Percentiles rank a stretch among this genome's conserved stretches.
Evolutionary conservation across 1,284 basidiomycete genomes (phyloP).

Genomic region (Rhodotorula sp.): DNA sequence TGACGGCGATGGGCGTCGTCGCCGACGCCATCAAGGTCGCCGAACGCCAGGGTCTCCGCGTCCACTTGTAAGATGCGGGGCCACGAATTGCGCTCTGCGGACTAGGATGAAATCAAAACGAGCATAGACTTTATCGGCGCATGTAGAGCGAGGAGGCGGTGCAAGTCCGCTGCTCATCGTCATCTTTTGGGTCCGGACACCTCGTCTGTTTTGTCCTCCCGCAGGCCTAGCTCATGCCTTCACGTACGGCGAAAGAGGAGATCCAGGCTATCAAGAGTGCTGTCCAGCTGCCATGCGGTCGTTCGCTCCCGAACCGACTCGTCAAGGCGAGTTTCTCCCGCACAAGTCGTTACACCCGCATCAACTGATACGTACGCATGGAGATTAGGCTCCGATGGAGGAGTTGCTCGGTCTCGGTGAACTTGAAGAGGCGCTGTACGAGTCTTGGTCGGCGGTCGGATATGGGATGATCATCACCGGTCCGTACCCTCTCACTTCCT

Average conservation of each 20-base stretch:
- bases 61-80: constrained; percentile 22
- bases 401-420: constrained; percentile 76
- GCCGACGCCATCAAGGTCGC: constrained; percentile 59
- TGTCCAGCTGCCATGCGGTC: constrained; percentile 58
- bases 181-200: no score
- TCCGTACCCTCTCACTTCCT: constrained; percentile 33
- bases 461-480: constrained; percentile 90
- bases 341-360: neutral
- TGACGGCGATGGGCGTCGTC: constrained; percentile 96
- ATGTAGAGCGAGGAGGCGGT: neutral
- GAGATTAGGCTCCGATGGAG: constrained; percentile 70
- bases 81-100: neutral
- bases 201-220: neutral
- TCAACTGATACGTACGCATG: no score
- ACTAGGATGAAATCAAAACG: neutral
- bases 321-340: constrained; percentile 52
- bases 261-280: neutral
- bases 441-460: constrained; percentile 68
- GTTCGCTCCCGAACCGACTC: constrained; percentile 53
- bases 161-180: neutral
- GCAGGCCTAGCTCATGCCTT: neutral
- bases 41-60: constrained; percentile 26
- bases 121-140: neutral
- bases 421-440: constrained; percentile 67
- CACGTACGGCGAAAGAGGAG: neutral